A percentile compares a stretch with the other conserved stretches of the same genome.
Evolutionary conservation across 805 yeast species (phyloP).

Genomic region (Yamadazyma endophytica): DNA sequence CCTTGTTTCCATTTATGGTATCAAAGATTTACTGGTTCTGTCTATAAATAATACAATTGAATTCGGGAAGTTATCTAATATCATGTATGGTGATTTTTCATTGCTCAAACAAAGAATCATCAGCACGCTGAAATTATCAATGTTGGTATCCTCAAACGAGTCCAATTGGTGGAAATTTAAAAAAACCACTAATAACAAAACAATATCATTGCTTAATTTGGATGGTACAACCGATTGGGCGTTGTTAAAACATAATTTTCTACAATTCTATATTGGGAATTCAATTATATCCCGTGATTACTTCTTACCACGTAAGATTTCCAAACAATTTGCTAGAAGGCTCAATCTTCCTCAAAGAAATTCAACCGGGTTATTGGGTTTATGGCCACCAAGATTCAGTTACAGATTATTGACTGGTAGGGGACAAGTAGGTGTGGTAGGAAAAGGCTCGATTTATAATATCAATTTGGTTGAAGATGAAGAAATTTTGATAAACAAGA

Average conservation of each 20-base stretch:
- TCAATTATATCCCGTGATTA: constrained; percentile 39
- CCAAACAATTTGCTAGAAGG: constrained; percentile 23
- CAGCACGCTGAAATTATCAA: constrained; percentile 43
- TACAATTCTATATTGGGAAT: constrained; percentile 54
- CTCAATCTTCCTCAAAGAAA: constrained; percentile 18
- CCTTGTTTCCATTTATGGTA: constrained; percentile 44
- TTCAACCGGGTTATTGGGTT: constrained; percentile 25
- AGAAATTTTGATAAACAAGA: constrained; percentile 42
- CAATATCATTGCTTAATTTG: constrained; percentile 42
- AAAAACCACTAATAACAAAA: constrained; percentile 20
- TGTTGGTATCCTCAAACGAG: constrained; percentile 39
- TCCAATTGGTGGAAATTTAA: constrained; percentile 10
- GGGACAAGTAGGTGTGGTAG: constrained; percentile 53
- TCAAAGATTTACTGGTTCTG: constrained; percentile 29
- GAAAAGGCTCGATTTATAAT: constrained; percentile 51
- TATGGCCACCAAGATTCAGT: constrained; percentile 34
- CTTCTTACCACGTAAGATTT: constrained; percentile 35
- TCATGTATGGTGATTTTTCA: constrained; percentile 41
- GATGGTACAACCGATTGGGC: constrained; percentile 69
- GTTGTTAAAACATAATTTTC: constrained; percentile 40
- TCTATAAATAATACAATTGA: constrained; percentile 15
- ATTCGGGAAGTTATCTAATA: constrained; percentile 2
- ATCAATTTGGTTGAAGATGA: constrained; percentile 43
- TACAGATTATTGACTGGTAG: constrained; percentile 52
- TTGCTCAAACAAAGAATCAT: constrained; percentile 45